These are phyloP conservation scores for Xylariomycetidae sp. DNA, from an alignment of 2,329 filamentous ascomycete genomes.

Conservation along the genomic window DNA sequence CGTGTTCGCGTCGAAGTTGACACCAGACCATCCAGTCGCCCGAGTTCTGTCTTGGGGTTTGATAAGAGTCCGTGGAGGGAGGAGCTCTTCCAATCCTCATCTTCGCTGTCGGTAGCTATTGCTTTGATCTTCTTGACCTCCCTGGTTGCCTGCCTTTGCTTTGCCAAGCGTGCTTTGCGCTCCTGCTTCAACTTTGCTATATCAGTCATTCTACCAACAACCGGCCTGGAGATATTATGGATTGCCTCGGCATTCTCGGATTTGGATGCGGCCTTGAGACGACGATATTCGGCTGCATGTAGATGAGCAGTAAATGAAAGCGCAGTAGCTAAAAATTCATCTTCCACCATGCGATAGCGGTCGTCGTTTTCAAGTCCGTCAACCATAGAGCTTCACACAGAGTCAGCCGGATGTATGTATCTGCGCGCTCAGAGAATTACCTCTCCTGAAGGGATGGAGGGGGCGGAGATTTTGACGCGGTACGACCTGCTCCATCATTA, in stretches of 20 bases:
- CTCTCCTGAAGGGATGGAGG: constrained; percentile 42
- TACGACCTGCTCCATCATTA: constrained; percentile 24
- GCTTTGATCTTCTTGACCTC: constrained; percentile 18
- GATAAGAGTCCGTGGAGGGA: constrained; percentile 41
- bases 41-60: constrained; percentile 29
- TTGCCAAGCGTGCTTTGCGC: constrained; percentile 29
- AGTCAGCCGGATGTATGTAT: constrained; percentile 5
- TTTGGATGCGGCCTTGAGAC: constrained; percentile 55
- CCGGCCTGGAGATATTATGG: constrained; percentile 46
- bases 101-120: constrained; percentile 10
- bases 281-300: constrained; percentile 71
- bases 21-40: constrained; percentile 15
- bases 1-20: constrained; percentile 15
- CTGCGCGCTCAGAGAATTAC: constrained; percentile 25
- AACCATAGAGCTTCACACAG: constrained; percentile 55
- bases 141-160: constrained; percentile 28
- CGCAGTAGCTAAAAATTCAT: constrained; percentile 67
- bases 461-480: constrained; percentile 48
- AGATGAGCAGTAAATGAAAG: constrained; percentile 69
- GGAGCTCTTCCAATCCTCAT: constrained; percentile 22
- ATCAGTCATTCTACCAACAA: constrained; percentile 37
- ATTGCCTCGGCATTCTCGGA: constrained; percentile 50
- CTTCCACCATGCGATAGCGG: constrained; percentile 76
- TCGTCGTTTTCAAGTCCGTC: constrained; percentile 65
- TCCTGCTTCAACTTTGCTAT: constrained; percentile 31